Evolutionary conservation across 1,284 basidiomycete genomes (phyloP), one percentile per base, ranked within the genome.

Genomic region (Afroboletus lepidellus): DNA sequence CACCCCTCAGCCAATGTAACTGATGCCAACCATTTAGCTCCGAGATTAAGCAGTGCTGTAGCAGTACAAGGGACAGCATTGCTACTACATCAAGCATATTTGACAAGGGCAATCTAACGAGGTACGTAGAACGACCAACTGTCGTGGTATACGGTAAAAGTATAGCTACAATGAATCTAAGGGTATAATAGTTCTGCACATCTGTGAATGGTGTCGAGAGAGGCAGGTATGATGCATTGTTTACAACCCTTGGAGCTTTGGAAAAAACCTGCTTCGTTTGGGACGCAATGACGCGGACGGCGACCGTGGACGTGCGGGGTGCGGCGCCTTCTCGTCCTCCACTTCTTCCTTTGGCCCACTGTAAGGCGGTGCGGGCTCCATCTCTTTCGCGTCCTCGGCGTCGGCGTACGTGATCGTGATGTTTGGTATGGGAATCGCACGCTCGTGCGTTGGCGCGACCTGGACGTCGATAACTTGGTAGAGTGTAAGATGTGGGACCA

Each of bases 401-500:
- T 61, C 60, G 1, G 57, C 62, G 21, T 50, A 55, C 2, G 65
- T 57, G 44, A 67, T 48, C 13, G 46, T 54, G 50, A 69, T 61
- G 1, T 60, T 47, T 0, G 62, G 62, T 47, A 66, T 52, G 0
- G 32, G 21, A 16, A 20, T 21, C 8, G 7, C 21, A 12, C 16
- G 32, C 13, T 23, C 46, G 15, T 13, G 24, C 37, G 41, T 6
- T 12, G 32, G 57, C 3, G 60, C 60, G 41, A 82, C 56, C 41
- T 64, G 57, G 21, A 86, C 65, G 42, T 83, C 76, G 48, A 86
- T 70, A 56, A 85, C 71, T 54, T 85, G 82, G 47, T 78, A 82
- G 13, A 74, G 73, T 2, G 74, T 54, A 46, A 86, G 69, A 30
- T 71, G 70, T 1, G 69, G 47, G 9, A 77, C 60, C 13, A 83